Base-by-base conservation (phyloP, 2,329 filamentous ascomycete species). In the Colletotrichum viniferum region DNA sequence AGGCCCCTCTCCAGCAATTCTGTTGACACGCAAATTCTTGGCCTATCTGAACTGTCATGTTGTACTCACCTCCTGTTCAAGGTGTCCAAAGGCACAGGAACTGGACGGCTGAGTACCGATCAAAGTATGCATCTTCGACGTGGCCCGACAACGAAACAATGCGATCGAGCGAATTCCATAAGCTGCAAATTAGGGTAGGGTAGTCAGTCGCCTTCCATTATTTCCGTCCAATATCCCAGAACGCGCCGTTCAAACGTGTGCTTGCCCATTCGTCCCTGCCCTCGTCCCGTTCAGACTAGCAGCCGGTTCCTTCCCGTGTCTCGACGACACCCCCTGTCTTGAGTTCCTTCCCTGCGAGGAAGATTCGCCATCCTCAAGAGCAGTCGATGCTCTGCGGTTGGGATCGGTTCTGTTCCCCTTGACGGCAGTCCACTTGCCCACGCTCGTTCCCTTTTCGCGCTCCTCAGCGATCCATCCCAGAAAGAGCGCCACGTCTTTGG, bases 401-500 rank as follows among this genome's bases (percentile, higher is more conserved):
- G 63, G 63, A 24, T 76, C 70, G 21, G 43, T n/a, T 4, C 71
- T 58, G 21, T 70, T 70, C 5, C 73, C 73, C 28, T 76, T 76
- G 64, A 76, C 58, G 34, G 73, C 69, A 14, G 73, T 76, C 73
- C 73, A 76, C 69, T 76, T 76, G 43, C 73, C 73, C 7, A 76
- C 73, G 24, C 73, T 76, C 48, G 73, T 76, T 18, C 73, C 73
- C n/a, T 76, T 69, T 70, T 76, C 77, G 78, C 89, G 85, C 82
- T 89, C 86, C 71, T 80, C 81, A 3, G 83, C 84, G 68, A 92
- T 87, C 92, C 93, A 95, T 4, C 84, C 83, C 77, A 95, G 81
- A 78, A 95, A 94, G 78, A 93, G 85, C 7, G 91, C 90, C 8
- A 95, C 94, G 81, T 96, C 94, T 84, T 94, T 94, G 21, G 90